These are phyloP conservation scores for Cocos nucifera DNA, from an alignment of 176 grass and related monocot species.

Conservation along the genomic window DNA sequence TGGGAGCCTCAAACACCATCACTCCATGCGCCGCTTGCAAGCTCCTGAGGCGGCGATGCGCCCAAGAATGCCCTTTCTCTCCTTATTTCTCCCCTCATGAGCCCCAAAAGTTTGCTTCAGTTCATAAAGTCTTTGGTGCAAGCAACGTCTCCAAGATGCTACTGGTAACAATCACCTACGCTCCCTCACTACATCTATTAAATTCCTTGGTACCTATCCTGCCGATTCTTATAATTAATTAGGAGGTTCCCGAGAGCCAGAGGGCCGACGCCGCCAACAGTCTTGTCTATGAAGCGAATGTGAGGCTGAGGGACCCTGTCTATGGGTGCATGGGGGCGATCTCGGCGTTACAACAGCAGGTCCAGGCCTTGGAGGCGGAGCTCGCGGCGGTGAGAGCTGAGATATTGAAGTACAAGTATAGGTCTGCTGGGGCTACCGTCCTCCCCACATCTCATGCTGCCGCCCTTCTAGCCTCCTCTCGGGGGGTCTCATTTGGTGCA, in stretches of 20 bases:
- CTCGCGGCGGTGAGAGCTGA: slow-evolving; percentile 50
- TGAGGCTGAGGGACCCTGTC: slow-evolving; percentile 71
- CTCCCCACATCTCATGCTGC: slow-evolving; percentile 40
- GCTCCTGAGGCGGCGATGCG: slow-evolving; percentile 78
- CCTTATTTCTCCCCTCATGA: slow-evolving; percentile 93
- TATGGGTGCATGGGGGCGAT: slow-evolving; percentile 95
- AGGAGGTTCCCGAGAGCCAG: slow-evolving; percentile 94
- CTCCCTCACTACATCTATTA: no score
- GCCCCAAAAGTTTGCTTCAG: slow-evolving; percentile 79
- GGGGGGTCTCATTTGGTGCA: slow-evolving; percentile 1
- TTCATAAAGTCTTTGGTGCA: slow-evolving; percentile 91
- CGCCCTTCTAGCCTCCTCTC: slow-evolving; percentile 33
- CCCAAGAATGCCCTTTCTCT: slow-evolving; percentile 92
- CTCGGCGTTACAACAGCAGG: slow-evolving; percentile 73
- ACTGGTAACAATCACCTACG: slow-evolving; percentile 22
- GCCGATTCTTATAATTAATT: not conserved
- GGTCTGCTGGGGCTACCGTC: slow-evolving; percentile 25
- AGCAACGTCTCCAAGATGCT: slow-evolving; percentile 99
- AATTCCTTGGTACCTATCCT: no score
- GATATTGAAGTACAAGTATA: slow-evolving; percentile 61
- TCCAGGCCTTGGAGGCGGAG: slow-evolving; percentile 71
- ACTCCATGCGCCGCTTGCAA: slow-evolving; percentile 89
- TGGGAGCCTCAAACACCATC: slow-evolving; percentile 41
- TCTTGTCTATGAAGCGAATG: slow-evolving; percentile 87
- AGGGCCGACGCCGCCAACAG: slow-evolving; percentile 73